Evolutionary conservation across 106 monocot species (phyloP).

Genomic region (Allium sativum): DNA sequence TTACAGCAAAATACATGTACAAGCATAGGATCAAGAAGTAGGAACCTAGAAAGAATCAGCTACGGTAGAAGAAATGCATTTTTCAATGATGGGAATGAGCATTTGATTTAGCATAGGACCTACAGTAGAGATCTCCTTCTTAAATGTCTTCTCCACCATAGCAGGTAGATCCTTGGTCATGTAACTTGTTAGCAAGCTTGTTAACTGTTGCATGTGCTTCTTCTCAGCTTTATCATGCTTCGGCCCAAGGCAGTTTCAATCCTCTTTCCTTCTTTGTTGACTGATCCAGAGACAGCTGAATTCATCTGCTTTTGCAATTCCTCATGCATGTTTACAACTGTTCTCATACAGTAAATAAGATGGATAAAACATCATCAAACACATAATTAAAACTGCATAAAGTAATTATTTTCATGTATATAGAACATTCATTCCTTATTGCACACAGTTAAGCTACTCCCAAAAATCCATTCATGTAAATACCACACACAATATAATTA

Average conservation of each 20-base stretch:
- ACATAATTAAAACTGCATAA: no score
- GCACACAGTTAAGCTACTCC: no score
- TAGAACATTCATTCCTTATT: no score
- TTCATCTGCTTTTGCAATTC: constrained; percentile 13
- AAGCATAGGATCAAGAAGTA: background rate
- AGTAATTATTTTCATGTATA: no score
- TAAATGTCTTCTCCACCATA: constrained; percentile 58
- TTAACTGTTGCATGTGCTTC: constrained; percentile 63
- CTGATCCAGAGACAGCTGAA: constrained; percentile 1
- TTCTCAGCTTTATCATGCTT: constrained; percentile 74
- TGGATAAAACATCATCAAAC: no score
- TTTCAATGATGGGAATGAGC: constrained; percentile 61
- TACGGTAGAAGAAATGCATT: constrained; percentile 64
- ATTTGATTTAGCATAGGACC: constrained; percentile 53
- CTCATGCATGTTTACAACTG: constrained; percentile 11
- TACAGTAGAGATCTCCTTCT: constrained; percentile 68
- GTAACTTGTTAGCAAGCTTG: constrained; percentile 47
- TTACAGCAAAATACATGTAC: background rate
- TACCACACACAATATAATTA: no score
- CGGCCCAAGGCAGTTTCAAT: constrained; percentile 72
- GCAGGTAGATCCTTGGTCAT: constrained; percentile 73
- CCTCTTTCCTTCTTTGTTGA: constrained; percentile 70
- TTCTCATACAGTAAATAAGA: no score
- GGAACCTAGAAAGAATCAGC: constrained; percentile 79
- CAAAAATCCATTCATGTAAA: no score